Evolutionary conservation across 2,329 filamentous ascomycete genomes (phyloP).

Genomic region (Coniochaeta pulveracea): DNA sequence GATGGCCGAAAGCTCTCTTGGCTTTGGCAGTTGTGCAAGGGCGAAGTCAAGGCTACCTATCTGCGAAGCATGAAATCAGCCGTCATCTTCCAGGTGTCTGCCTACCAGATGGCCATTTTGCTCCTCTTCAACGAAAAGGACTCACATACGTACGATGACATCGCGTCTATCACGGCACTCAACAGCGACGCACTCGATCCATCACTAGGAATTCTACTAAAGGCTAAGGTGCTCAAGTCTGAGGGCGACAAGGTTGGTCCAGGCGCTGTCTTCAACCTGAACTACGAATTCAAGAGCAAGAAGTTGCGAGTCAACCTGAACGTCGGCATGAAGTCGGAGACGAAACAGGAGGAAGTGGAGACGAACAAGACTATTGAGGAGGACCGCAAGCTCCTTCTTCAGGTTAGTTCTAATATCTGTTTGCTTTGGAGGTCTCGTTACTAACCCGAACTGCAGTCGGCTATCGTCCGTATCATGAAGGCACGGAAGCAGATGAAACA

Average conservation of each 20-base stretch:
- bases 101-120: slow-evolving; percentile 95
- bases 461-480: slow-evolving; percentile 99
- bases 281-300: slow-evolving; percentile 96
- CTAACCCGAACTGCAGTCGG: slow-evolving; percentile 51
- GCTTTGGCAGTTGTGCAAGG: slow-evolving; percentile 98
- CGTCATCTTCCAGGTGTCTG: slow-evolving; percentile 94
- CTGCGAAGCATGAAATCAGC: slow-evolving; percentile 81
- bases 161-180: slow-evolving; percentile 69
- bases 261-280: slow-evolving; percentile 72
- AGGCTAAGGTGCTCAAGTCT: slow-evolving; percentile 78
- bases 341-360: slow-evolving; percentile 91
- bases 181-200: slow-evolving; percentile 77
- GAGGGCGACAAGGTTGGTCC: slow-evolving; percentile 65
- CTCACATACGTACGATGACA: slow-evolving; percentile 76
- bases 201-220: slow-evolving; percentile 74
- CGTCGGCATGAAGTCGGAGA: slow-evolving; percentile 85
- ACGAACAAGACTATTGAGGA: slow-evolving; percentile 99
- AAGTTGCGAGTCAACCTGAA: slow-evolving; percentile 97
- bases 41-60: slow-evolving; percentile 89
- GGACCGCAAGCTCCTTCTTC: slow-evolving; percentile 88
- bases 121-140: slow-evolving; percentile 91
- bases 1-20: slow-evolving; percentile 93
- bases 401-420: slow-evolving; percentile 51
- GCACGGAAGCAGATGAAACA: slow-evolving; percentile 99
- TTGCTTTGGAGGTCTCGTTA: background rate